Conservation (phyloP, 441 rosid genomes). For the Kokia cookei region DNA sequence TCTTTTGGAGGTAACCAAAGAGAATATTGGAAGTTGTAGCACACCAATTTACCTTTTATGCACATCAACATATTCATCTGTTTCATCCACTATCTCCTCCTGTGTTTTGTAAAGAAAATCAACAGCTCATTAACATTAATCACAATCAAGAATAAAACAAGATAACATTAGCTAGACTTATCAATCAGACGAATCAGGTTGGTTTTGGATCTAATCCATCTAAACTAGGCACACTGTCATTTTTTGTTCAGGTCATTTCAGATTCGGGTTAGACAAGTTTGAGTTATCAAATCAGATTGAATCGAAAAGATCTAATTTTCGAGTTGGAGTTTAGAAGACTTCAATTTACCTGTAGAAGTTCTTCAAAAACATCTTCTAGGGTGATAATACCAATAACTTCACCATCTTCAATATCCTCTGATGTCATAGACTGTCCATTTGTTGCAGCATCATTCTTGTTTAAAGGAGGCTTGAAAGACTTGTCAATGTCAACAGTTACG, state of each 20-base stretch:
- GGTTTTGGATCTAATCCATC: too few species aligned
- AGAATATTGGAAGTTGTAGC: not conserved
- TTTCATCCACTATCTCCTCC: constrained; percentile 98
- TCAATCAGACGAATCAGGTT: too few species aligned
- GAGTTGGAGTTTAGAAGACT: not conserved
- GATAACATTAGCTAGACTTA: too few species aligned
- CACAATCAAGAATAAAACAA: not conserved
- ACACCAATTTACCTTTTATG: constrained; percentile 66
- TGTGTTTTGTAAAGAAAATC: constrained; percentile 25
- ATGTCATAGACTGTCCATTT: constrained; percentile 33
- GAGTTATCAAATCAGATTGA: too few species aligned
- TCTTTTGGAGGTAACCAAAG: not conserved
- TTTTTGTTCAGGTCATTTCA: too few species aligned
- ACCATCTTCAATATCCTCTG: constrained; percentile 85
- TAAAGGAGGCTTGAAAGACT: constrained; percentile 25
- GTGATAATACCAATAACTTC: constrained; percentile 95
- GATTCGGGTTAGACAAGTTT: too few species aligned
- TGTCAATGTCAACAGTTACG: constrained; percentile 68
- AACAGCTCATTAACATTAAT: not conserved
- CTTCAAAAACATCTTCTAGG: constrained; percentile 96
- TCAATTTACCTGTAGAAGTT: constrained; percentile 60
- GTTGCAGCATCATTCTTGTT: constrained; percentile 32
- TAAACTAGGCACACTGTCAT: too few species aligned
- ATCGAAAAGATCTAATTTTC: too few species aligned
- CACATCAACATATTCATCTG: constrained; percentile 94